A percentile compares a stretch with the other conserved stretches of the same genome.
These are phyloP conservation scores for Orbilia quercus DNA, from an alignment of 2,329 filamentous ascomycete genomes.

Conservation along the genomic window DNA sequence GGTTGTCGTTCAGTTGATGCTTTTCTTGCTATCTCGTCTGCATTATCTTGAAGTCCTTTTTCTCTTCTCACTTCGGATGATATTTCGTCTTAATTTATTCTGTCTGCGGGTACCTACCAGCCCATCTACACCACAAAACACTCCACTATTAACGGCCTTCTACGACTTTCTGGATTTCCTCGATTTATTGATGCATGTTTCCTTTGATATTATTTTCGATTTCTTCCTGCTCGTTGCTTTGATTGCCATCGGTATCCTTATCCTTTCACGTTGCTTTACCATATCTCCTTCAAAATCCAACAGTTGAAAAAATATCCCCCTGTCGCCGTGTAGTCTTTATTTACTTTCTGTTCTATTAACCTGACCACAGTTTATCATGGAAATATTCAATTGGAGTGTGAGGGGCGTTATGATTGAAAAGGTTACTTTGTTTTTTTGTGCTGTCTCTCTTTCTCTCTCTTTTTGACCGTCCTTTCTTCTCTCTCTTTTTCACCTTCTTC, in stretches of 20 bases:
- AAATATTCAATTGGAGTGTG: slow-evolving; percentile 47
- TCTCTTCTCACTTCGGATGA: not conserved
- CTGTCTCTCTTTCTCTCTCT: slow-evolving; percentile 24
- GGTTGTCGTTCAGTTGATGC: not conserved
- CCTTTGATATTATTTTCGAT: slow-evolving; percentile 14
- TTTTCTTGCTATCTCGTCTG: slow-evolving; percentile 3
- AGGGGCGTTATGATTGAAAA: slow-evolving; percentile 43
- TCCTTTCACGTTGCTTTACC: slow-evolving; percentile 1
- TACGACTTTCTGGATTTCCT: slow-evolving; percentile 19
- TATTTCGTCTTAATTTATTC: slow-evolving; percentile 25
- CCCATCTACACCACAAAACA: slow-evolving; percentile 35
- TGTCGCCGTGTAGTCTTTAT: slow-evolving; percentile 2
- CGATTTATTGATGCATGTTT: slow-evolving; percentile 15
- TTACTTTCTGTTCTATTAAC: slow-evolving; percentile 7
- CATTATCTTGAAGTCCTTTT: not conserved
- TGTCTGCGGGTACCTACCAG: not conserved
- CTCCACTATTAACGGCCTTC: slow-evolving; percentile 55
- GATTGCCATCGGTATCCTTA: not conserved
- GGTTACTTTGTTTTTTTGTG: slow-evolving; percentile 25
- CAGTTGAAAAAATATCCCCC: slow-evolving; percentile 22
- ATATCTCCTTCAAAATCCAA: slow-evolving; percentile 1
- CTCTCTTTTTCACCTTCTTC: slow-evolving; percentile 12
- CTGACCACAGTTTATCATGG: slow-evolving; percentile 25
- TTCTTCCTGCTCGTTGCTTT: not conserved
- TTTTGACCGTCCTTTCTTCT: not conserved